A percentile compares a stretch with the other conserved stretches of the same genome.
Evolutionary conservation across 2,329 filamentous ascomycete species (phyloP).

Genomic region (Pyricularia grisea): DNA sequence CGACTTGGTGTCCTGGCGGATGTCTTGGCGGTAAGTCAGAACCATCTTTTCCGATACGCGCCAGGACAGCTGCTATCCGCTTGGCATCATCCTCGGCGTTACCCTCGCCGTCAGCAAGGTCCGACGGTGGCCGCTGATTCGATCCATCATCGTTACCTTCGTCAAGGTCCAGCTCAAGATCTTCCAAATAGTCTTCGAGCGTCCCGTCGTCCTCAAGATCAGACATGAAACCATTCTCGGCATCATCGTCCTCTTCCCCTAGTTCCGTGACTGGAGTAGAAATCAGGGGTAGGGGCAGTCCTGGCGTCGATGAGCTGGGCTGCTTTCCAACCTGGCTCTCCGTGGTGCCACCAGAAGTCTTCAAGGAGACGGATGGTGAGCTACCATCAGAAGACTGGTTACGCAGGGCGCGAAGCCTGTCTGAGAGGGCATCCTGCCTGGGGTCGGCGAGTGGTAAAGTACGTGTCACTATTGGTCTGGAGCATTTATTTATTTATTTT

Average conservation of each 20-base stretch:
- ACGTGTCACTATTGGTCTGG: slow-evolving; percentile 14
- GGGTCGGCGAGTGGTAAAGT: slow-evolving; percentile 31
- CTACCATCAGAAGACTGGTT: background rate
- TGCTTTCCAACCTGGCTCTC: background rate
- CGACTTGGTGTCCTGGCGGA: background rate
- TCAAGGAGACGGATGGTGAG: background rate
- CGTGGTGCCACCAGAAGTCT: background rate
- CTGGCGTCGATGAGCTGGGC: background rate
- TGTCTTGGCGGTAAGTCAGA: background rate
- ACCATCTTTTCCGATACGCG: slow-evolving; percentile 19
- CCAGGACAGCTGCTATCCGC: slow-evolving; percentile 21
- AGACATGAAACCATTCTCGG: background rate
- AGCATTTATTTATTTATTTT: background rate
- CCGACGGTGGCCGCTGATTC: background rate
- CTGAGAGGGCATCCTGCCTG: slow-evolving; percentile 40
- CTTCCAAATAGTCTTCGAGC: slow-evolving; percentile 10
- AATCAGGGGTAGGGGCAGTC: background rate
- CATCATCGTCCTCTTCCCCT: background rate
- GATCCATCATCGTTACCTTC: slow-evolving; percentile 24
- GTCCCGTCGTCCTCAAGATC: background rate
- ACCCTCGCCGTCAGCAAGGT: background rate
- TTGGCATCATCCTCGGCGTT: slow-evolving; percentile 17
- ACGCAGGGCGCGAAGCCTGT: slow-evolving; percentile 37
- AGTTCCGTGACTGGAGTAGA: background rate
- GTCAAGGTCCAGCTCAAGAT: slow-evolving; percentile 17